Evolutionary conservation across 495 filamentous ascomycete genomes (phyloP).

Genomic region (Penicillium salamii): DNA sequence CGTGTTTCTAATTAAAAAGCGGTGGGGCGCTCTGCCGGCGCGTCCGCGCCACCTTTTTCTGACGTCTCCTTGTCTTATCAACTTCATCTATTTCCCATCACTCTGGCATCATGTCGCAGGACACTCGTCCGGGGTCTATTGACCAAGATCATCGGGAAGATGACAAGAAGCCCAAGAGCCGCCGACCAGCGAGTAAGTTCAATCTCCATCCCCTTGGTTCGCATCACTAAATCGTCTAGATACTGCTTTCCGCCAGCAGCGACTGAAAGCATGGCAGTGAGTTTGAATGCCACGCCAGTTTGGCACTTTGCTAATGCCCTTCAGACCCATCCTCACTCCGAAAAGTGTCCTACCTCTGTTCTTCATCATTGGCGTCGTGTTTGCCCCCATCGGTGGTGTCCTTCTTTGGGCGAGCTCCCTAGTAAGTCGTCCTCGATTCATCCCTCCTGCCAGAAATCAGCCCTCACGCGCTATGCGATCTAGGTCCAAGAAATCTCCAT

Average conservation of each 20-base stretch:
- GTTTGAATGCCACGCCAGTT: conserved; percentile 20
- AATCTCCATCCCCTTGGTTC: neutral
- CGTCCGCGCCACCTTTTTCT: conserved; percentile 31
- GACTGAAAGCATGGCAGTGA: conserved; percentile 93
- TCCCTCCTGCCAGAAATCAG: too few relatives aligned
- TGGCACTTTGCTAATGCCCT: conserved; percentile 2
- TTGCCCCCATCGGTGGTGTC: conserved; percentile 82
- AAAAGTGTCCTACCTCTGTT: conserved; percentile 91
- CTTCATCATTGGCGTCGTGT: conserved; percentile 80
- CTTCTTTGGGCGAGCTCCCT: conserved; percentile 77
- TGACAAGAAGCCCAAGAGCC: conserved; percentile 79
- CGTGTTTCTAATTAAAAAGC: conserved; percentile 10
- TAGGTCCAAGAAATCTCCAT: conserved; percentile 89
- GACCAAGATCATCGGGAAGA: conserved; percentile 44
- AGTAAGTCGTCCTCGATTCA: conserved; percentile 51
- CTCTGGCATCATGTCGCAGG: conserved; percentile 43
- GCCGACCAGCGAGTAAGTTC: conserved; percentile 75
- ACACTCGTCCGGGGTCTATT: conserved; percentile 44
- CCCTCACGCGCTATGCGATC: conserved; percentile 9
- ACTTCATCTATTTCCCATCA: conserved; percentile 6
- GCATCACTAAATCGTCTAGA: conserved; percentile 44
- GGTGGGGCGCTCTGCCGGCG: conserved; percentile 19
- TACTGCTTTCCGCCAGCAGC: conserved; percentile 89
- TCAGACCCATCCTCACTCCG: conserved; percentile 84
- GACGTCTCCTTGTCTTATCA: conserved; percentile 22